A percentile compares a stretch with the other conserved stretches of the same genome.
These are phyloP conservation scores for Mortierella sp. DNA, from an alignment of 371 early-diverging fungal genomes.

Conservation along the genomic window DNA sequence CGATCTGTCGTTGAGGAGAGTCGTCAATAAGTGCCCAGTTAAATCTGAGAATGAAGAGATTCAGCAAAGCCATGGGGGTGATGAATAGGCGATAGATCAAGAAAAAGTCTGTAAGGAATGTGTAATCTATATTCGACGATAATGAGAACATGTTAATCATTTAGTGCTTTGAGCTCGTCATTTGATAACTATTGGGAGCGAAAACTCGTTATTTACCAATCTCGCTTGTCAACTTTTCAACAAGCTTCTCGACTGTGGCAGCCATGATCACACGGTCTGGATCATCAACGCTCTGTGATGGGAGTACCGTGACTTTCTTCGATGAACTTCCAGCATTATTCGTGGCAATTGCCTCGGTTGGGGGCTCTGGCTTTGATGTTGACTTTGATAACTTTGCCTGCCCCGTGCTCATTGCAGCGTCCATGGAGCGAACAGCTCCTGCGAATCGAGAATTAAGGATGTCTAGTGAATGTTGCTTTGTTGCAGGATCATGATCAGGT, in stretches of 20 bases:
- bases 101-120: conserved; percentile 81
- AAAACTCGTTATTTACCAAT: conserved; percentile 59
- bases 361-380: neutral
- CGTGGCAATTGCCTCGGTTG: neutral
- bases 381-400: neutral
- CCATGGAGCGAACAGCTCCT: conserved; percentile 3
- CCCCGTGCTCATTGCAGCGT: neutral
- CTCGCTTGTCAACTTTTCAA: conserved; percentile 71
- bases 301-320: neutral
- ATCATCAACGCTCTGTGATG: conserved; percentile 8
- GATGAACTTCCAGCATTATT: neutral
- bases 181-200: too few relatives aligned
- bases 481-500: neutral
- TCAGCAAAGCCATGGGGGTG: conserved; percentile 67
- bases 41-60: conserved; percentile 70
- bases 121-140: conserved; percentile 63
- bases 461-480: conserved; percentile 6
- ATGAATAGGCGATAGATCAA: conserved; percentile 76
- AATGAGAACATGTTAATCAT: neutral
- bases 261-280: conserved; percentile 59
- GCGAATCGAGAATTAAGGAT: conserved; percentile 6
- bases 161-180: too few relatives aligned
- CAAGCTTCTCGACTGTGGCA: conserved; percentile 73
- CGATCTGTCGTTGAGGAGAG: conserved; percentile 67
- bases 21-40: conserved; percentile 71